Percentiles rank a stretch among this genome's conserved stretches.
phyloP scores from a whole-genome alignment of 345 rosid species.

The Acer negundo region DNA sequence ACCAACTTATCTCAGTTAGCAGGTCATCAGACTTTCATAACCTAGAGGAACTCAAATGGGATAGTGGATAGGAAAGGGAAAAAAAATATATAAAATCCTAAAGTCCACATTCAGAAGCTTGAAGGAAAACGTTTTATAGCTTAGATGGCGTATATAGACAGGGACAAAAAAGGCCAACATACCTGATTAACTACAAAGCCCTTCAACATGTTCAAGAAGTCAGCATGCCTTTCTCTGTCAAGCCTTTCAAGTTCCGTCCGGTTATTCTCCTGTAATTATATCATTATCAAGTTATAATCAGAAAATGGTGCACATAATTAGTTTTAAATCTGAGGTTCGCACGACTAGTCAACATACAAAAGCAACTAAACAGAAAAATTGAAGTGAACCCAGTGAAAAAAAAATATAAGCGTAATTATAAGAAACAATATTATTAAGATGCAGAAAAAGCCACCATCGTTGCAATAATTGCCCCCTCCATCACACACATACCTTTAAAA shows the following conservation, averaged over 20 bases:
- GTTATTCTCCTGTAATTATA: slow-evolving; percentile 72
- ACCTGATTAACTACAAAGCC: slow-evolving; percentile 96
- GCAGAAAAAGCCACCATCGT: not conserved
- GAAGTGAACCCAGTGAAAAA: not conserved
- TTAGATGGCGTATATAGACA: not conserved
- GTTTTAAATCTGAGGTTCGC: not conserved
- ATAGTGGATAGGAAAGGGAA: not conserved
- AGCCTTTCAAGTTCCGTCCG: slow-evolving; percentile 84
- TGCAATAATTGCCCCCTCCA: not conserved
- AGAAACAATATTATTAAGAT: not conserved
- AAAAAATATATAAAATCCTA: too few relatives aligned
- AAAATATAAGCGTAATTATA: not conserved
- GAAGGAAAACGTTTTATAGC: not conserved
- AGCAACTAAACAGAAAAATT: not conserved
- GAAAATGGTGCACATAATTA: not conserved
- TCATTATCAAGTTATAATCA: slow-evolving; percentile 13
- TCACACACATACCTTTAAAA: not conserved
- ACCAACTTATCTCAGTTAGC: too few relatives aligned
- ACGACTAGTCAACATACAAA: not conserved
- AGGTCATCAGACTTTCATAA: not conserved
- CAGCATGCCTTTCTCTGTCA: slow-evolving; percentile 73
- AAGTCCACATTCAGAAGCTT: not conserved
- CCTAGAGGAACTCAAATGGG: not conserved
- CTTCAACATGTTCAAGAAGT: slow-evolving; percentile 86
- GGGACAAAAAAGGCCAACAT: not conserved